Evolutionary conservation across 495 filamentous ascomycete genomes (phyloP).

Genomic region (Acidiella bohemica): DNA sequence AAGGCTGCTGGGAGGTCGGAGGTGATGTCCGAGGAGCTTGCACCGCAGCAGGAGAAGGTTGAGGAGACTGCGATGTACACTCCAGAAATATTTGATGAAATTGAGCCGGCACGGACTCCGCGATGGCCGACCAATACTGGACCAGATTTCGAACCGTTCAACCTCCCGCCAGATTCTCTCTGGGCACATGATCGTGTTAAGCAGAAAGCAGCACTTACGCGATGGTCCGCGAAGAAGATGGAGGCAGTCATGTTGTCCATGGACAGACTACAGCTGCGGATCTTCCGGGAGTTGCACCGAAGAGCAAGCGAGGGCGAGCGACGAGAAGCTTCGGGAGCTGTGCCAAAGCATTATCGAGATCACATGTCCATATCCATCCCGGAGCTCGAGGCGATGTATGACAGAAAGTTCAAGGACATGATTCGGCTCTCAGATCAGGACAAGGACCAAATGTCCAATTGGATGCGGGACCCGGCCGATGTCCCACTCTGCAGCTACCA

Average conservation of each 20-base stretch:
- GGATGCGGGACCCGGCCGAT: neutral
- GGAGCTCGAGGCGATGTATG: neutral
- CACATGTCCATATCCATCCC: neutral
- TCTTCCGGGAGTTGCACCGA: slow-evolving; percentile 8
- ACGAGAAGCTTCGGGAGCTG: slow-evolving; percentile 1
- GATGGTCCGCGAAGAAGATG: slow-evolving; percentile 24
- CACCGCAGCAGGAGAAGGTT: neutral
- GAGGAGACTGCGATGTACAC: neutral
- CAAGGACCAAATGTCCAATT: slow-evolving; percentile 2
- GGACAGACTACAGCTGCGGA: slow-evolving; percentile 14
- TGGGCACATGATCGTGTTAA: slow-evolving; percentile 20
- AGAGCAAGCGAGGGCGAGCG: neutral
- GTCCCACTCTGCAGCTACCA: slow-evolving; percentile 14
- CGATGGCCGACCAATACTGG: slow-evolving; percentile 25
- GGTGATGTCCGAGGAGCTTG: neutral
- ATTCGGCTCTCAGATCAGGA: neutral
- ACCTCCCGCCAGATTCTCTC: slow-evolving; percentile 26
- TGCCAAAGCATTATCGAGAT: slow-evolving; percentile 9
- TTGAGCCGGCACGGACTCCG: slow-evolving; percentile 2
- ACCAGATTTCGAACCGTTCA: slow-evolving; percentile 8
- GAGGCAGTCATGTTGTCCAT: slow-evolving; percentile 18
- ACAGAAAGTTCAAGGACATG: neutral
- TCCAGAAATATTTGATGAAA: slow-evolving; percentile 7
- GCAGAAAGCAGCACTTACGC: slow-evolving; percentile 7
- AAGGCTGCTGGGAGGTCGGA: neutral